A percentile compares a stretch with the other conserved stretches of the same genome.
Evolutionary conservation across 331 rosid genomes (phyloP).

Genomic region (Quercus lobata): DNA sequence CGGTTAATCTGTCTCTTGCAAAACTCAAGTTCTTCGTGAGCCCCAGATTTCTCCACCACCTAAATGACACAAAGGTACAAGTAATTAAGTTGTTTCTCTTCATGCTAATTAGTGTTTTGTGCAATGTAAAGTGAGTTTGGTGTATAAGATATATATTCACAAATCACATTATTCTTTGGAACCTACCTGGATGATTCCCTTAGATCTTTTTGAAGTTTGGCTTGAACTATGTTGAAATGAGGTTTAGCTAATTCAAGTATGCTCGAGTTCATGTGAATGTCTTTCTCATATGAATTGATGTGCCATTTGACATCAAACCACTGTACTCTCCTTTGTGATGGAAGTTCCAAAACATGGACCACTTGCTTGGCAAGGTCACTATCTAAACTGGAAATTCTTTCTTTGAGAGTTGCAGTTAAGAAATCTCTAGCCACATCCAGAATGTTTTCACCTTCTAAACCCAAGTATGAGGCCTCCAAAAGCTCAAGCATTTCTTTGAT

Average conservation of each 20-base stretch:
- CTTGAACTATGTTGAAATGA: slow-evolving; percentile 41
- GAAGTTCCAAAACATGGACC: slow-evolving; percentile 41
- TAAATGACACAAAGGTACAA: slow-evolving; percentile 1
- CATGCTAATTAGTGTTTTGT: too few species aligned
- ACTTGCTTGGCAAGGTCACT: slow-evolving; percentile 9
- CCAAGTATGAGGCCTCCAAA: slow-evolving; percentile 41
- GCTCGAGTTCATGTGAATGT: background rate
- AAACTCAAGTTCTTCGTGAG: slow-evolving; percentile 35
- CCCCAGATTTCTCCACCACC: slow-evolving; percentile 75
- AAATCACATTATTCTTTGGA: too few species aligned
- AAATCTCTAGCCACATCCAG: slow-evolving; percentile 24
- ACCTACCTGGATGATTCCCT: too few species aligned
- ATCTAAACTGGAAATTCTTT: background rate
- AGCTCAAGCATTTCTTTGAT: slow-evolving; percentile 32
- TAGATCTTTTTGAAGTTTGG: slow-evolving; percentile 9
- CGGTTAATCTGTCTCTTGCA: slow-evolving; percentile 64
- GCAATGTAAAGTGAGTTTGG: too few species aligned
- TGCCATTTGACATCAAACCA: slow-evolving; percentile 67
- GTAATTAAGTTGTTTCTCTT: too few species aligned
- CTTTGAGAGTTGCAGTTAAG: slow-evolving; percentile 19
- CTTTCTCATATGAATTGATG: slow-evolving; percentile 14
- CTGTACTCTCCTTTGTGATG: slow-evolving; percentile 47
- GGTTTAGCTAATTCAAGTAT: slow-evolving; percentile 49
- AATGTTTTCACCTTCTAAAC: slow-evolving; percentile 37
- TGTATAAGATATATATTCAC: background rate